phyloP scores from a whole-genome alignment of 208 protist genomes.

The Phytomonas sp. region DNA sequence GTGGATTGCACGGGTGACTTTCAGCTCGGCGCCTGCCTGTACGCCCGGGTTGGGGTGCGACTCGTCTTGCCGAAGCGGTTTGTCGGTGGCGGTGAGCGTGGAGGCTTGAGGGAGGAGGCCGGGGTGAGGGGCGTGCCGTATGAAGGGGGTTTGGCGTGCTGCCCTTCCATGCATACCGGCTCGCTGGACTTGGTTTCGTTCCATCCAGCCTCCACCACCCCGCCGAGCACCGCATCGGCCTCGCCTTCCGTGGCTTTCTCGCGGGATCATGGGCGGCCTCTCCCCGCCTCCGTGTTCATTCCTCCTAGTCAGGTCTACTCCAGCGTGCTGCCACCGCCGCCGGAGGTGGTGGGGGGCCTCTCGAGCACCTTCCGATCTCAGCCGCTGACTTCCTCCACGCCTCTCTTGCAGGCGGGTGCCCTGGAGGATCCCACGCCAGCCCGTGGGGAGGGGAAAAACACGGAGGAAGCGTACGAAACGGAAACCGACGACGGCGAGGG shows the following conservation, averaged over 20 bases:
- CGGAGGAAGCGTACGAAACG: neutral
- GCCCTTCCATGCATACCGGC: neutral
- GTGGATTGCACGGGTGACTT: conserved; percentile 80
- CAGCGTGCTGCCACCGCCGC: too few relatives aligned
- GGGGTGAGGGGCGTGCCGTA: neutral
- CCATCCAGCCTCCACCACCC: neutral
- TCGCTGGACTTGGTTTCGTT: neutral
- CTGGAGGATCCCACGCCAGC: too few relatives aligned
- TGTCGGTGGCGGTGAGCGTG: conserved; percentile 9
- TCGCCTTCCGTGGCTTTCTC: too few relatives aligned
- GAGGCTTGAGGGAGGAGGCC: conserved; percentile 12
- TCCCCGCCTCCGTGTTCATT: too few relatives aligned
- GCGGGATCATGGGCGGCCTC: too few relatives aligned
- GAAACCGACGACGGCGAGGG: conserved; percentile 14
- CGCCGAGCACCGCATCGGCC: too few relatives aligned
- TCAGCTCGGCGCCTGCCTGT: conserved; percentile 79
- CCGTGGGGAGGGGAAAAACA: too few relatives aligned
- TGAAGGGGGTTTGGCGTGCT: neutral
- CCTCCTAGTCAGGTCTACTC: too few relatives aligned
- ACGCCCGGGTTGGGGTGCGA: conserved; percentile 54
- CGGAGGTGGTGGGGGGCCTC: too few relatives aligned
- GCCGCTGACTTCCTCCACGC: too few relatives aligned
- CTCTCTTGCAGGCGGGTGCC: too few relatives aligned
- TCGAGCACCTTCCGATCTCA: too few relatives aligned
- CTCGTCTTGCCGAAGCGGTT: conserved; percentile 18